phyloP scores from a whole-genome alignment of 352 stramenopile genomes.

The Pythium catenulatum region DNA sequence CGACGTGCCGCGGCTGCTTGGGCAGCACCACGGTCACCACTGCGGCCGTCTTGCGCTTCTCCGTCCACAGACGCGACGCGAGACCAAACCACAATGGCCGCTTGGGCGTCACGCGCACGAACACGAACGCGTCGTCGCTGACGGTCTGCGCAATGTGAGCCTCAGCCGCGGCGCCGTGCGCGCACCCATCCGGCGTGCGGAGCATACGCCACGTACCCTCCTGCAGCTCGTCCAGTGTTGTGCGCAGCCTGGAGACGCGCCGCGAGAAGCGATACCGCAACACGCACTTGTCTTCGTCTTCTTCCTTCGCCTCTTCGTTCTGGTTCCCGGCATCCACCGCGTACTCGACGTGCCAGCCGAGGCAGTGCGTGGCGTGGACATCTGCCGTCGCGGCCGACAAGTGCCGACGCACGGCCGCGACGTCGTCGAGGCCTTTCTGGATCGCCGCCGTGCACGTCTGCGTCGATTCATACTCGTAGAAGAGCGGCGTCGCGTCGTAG shows the following conservation, averaged over 20 bases:
- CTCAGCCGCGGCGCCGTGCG: neutral
- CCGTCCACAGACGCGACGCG: no score
- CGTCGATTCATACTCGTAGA: slow-evolving; percentile 2
- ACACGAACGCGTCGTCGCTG: slow-evolving; percentile 9
- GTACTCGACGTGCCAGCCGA: slow-evolving; percentile 7
- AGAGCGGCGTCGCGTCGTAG: slow-evolving; percentile 5
- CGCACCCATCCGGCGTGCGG: neutral
- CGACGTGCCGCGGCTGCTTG: neutral
- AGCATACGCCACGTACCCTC: slow-evolving; percentile 9
- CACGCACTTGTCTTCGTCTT: neutral
- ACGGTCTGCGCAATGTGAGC: neutral
- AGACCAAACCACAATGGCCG: no score
- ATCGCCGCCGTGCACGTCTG: neutral
- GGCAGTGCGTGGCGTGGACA: neutral
- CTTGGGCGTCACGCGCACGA: neutral
- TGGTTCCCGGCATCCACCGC: neutral
- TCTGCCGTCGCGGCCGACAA: neutral
- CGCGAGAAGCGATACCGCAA: slow-evolving; percentile 12
- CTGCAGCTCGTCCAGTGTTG: neutral
- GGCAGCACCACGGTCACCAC: neutral
- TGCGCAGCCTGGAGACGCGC: neutral
- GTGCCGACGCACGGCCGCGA: neutral
- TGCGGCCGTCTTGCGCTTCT: no score
- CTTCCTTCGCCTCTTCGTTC: no score
- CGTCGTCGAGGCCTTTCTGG: neutral